Evolutionary conservation across 208 protist species (phyloP).

Genomic region (Trypanosoma rangeli): DNA sequence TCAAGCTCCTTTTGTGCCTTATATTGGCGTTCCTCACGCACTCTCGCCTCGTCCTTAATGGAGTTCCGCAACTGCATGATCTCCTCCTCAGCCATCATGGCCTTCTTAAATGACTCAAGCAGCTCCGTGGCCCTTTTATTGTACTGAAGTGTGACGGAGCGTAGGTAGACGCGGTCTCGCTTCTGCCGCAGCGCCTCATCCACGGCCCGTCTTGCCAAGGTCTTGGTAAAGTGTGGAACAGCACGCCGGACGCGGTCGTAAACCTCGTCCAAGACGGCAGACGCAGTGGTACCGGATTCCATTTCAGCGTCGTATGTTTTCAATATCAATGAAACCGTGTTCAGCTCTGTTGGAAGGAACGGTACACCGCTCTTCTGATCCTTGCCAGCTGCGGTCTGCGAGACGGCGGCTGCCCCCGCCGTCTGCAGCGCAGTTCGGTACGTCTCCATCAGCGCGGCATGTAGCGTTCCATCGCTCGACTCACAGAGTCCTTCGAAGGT

Average conservation of each 20-base stretch:
- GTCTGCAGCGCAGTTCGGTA: slow-evolving; percentile 17
- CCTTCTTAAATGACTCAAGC: slow-evolving; percentile 28
- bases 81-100: slow-evolving; percentile 19
- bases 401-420: slow-evolving; percentile 10
- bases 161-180: slow-evolving; percentile 5
- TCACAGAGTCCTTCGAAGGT: slow-evolving; percentile 14
- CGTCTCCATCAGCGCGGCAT: slow-evolving; percentile 14
- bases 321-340: slow-evolving; percentile 31
- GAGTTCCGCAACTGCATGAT: slow-evolving; percentile 22
- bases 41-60: slow-evolving; percentile 28
- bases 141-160: slow-evolving; percentile 26
- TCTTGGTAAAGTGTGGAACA: slow-evolving; percentile 16
- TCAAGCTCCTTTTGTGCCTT: slow-evolving; percentile 17
- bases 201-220: slow-evolving; percentile 11
- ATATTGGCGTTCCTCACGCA: slow-evolving; percentile 31
- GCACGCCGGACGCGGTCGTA: slow-evolving; percentile 28
- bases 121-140: slow-evolving; percentile 24
- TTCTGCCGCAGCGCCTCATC: slow-evolving; percentile 27
- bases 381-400: neutral
- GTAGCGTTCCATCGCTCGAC: neutral
- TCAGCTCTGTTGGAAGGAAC: slow-evolving; percentile 11
- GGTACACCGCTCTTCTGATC: neutral
- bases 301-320: slow-evolving; percentile 23
- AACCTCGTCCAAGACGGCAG: slow-evolving; percentile 20
- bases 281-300: neutral